These are phyloP conservation scores for Colletotrichum tofieldiae DNA, from an alignment of 2,329 filamentous ascomycete genomes.

Conservation along the genomic window DNA sequence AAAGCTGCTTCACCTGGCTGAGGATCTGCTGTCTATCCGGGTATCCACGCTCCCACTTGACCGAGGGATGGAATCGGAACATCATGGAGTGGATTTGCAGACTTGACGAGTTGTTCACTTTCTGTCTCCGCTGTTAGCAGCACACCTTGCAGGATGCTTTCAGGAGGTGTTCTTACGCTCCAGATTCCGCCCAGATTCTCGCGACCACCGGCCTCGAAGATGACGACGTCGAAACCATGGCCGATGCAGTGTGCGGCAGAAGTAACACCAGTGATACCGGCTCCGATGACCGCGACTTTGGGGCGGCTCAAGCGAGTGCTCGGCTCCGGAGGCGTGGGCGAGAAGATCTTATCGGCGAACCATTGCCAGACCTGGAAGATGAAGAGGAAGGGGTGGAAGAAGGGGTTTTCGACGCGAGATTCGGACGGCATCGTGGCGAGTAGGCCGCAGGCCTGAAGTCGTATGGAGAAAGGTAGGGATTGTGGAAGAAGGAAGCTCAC, in stretches of 20 bases:
- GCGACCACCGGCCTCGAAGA: constrained; percentile 81
- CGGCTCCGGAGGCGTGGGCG: constrained; percentile 78
- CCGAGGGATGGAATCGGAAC: constrained; percentile 89
- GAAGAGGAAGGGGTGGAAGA: constrained; percentile 71
- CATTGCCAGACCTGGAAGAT: constrained; percentile 78
- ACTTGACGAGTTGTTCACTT: constrained; percentile 86
- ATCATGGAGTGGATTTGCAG: constrained; percentile 89
- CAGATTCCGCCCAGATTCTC: constrained; percentile 84
- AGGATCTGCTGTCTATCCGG: constrained; percentile 84
- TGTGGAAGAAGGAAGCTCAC: neutral
- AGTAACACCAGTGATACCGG: constrained; percentile 82
- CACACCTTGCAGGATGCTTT: neutral
- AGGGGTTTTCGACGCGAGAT: constrained; percentile 55
- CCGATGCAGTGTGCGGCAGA: constrained; percentile 87
- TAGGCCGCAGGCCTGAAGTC: constrained; percentile 14
- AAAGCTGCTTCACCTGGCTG: constrained; percentile 78
- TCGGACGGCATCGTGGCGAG: constrained; percentile 52
- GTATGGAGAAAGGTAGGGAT: neutral
- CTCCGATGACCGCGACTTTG: constrained; percentile 78
- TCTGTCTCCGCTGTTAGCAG: constrained; percentile 58
- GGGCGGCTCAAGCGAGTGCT: constrained; percentile 71
- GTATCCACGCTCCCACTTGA: constrained; percentile 83
- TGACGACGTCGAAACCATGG: constrained; percentile 85
- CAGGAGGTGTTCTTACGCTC: constrained; percentile 69
- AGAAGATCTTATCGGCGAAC: constrained; percentile 75